Conservation (phyloP, 2,329 filamentous ascomycete species). For the Exophiala sp. region DNA sequence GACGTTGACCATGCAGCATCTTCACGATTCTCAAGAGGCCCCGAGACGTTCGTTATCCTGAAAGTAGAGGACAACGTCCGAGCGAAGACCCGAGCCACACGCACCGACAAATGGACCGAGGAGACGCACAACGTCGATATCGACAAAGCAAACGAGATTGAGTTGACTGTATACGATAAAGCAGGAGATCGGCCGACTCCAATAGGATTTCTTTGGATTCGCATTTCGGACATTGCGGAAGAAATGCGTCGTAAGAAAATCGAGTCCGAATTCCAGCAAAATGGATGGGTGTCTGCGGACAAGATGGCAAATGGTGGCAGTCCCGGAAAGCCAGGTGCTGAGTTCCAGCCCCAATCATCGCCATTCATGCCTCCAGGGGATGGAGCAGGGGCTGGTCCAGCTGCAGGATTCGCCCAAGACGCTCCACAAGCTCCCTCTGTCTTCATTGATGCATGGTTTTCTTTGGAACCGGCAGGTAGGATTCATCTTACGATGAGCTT, state of each 20-base stretch:
- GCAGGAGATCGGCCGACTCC: conserved; percentile 84
- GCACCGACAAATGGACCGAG: conserved; percentile 86
- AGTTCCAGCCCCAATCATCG: conserved; percentile 38
- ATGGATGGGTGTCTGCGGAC: conserved; percentile 96
- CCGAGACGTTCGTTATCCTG: conserved; percentile 91
- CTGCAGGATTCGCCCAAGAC: conserved; percentile 31
- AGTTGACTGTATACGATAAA: conserved; percentile 96
- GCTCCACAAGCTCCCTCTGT: conserved; percentile 31
- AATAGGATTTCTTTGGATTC: conserved; percentile 92
- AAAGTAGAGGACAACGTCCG: conserved; percentile 95
- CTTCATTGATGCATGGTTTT: conserved; percentile 90
- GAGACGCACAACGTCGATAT: conserved; percentile 91
- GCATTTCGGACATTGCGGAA: conserved; percentile 94
- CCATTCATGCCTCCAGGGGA: conserved; percentile 31
- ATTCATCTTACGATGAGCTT: conserved; percentile 92
- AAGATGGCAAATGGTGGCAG: conserved; percentile 70
- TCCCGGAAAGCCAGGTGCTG: conserved; percentile 50
- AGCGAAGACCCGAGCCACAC: conserved; percentile 77
- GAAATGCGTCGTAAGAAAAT: conserved; percentile 97
- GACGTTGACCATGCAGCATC: conserved; percentile 89
- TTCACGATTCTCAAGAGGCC: conserved; percentile 79
- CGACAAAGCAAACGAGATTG: conserved; percentile 97
- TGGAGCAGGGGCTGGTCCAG: conserved; percentile 38
- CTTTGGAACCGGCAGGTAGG: conserved; percentile 86
- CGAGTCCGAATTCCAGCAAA: conserved; percentile 89